Evolutionary conservation across 768 basidiomycete species (phyloP).

Genomic region (Leccinum boreale): DNA sequence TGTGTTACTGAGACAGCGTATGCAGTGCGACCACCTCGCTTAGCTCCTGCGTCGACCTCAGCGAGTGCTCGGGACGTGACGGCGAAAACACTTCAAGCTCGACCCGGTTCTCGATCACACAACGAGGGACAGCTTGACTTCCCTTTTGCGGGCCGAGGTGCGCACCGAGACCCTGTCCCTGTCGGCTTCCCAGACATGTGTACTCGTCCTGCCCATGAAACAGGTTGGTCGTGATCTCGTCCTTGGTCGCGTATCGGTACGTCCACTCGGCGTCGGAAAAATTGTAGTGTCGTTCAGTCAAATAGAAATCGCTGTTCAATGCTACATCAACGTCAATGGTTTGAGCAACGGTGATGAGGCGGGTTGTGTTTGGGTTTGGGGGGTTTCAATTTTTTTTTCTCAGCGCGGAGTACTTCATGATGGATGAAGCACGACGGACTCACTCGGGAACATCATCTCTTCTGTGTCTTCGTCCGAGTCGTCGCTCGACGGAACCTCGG

Average conservation of each 20-base stretch:
- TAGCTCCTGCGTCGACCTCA: background rate
- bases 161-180: background rate
- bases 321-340: background rate
- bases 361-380: background rate
- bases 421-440: slow-evolving; percentile 7
- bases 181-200: background rate
- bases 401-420: background rate
- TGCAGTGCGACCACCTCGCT: background rate
- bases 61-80: background rate
- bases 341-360: background rate
- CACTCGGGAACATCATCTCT: slow-evolving; percentile 27
- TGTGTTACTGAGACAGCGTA: background rate
- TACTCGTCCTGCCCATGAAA: slow-evolving; percentile 21
- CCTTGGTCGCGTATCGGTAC: slow-evolving; percentile 31
- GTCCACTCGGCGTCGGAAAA: slow-evolving; percentile 17
- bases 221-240: slow-evolving; percentile 28
- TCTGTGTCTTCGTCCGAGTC: slow-evolving; percentile 15
- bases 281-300: background rate
- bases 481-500: slow-evolving; percentile 11
- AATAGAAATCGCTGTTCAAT: slow-evolving; percentile 12
- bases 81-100: background rate
- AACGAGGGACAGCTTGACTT: background rate
- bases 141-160: background rate
- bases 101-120: slow-evolving; percentile 9
- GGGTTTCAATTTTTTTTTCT: background rate